phyloP scores from a whole-genome alignment of 192 early-diverging fungal species.

The Gamsiella multidivaricata region DNA sequence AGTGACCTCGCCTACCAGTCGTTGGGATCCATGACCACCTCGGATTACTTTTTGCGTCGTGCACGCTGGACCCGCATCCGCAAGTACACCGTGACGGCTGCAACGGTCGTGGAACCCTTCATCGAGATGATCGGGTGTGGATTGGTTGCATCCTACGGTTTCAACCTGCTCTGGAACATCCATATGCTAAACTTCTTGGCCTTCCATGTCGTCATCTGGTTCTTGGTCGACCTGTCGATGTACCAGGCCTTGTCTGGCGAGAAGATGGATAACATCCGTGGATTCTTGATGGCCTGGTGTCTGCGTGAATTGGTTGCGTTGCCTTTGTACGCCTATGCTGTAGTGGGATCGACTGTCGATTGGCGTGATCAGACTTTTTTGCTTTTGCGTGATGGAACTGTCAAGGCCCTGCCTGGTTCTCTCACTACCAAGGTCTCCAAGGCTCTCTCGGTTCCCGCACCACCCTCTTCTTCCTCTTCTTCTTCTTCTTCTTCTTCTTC shows the following conservation, averaged over 20 bases:
- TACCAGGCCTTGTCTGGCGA: slow-evolving; percentile 52
- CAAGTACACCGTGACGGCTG: slow-evolving; percentile 91
- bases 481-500: slow-evolving; percentile 6
- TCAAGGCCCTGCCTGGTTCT: slow-evolving; percentile 30
- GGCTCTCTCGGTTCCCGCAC: too few relatives aligned
- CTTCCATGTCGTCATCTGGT: slow-evolving; percentile 69
- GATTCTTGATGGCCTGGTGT: slow-evolving; percentile 81
- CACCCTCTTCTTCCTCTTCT: slow-evolving; percentile 3
- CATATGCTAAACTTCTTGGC: slow-evolving; percentile 58
- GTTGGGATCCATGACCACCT: slow-evolving; percentile 75
- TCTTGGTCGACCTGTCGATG: slow-evolving; percentile 69
- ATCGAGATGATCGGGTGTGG: slow-evolving; percentile 89
- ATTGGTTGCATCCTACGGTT: slow-evolving; percentile 75
- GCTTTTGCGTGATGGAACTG: slow-evolving; percentile 73
- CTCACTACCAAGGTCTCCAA: slow-evolving; percentile 17
- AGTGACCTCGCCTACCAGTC: slow-evolving; percentile 89
- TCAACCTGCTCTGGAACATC: slow-evolving; percentile 65
- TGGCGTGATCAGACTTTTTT: slow-evolving; percentile 87
- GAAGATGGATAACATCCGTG: slow-evolving; percentile 52
- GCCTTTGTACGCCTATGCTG: slow-evolving; percentile 85
- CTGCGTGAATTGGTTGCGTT: slow-evolving; percentile 85
- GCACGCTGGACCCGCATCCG: slow-evolving; percentile 93
- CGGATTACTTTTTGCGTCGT: slow-evolving; percentile 87
- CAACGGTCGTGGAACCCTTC: slow-evolving; percentile 93
- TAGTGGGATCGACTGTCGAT: slow-evolving; percentile 82